Conservation (phyloP, 2,329 filamentous ascomycete genomes). For the Zymoseptoria ardabiliae region DNA sequence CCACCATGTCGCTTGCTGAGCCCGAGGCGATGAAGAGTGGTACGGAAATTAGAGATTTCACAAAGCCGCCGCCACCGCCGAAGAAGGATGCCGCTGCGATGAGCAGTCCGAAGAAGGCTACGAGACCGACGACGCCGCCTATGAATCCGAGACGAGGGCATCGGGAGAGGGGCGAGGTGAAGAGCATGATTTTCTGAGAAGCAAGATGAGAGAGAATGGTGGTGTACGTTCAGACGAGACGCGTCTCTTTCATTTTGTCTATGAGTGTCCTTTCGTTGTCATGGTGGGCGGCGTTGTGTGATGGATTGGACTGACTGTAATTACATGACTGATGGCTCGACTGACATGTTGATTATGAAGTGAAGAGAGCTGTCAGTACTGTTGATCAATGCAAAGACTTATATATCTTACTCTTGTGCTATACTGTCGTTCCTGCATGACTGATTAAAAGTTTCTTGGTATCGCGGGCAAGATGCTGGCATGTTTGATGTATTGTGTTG, state of each 20-base stretch:
- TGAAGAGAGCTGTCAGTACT: background rate
- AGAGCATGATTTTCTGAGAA: slow-evolving; percentile 34
- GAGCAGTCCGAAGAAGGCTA: slow-evolving; percentile 21
- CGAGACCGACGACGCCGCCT: slow-evolving; percentile 18
- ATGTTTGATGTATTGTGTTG: background rate
- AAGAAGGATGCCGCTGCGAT: slow-evolving; percentile 17
- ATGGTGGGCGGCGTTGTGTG: background rate
- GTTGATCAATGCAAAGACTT: background rate
- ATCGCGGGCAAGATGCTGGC: no score
- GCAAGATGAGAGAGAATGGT: background rate
- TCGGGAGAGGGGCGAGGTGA: slow-evolving; percentile 28
- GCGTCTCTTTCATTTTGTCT: background rate
- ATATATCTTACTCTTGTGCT: background rate
- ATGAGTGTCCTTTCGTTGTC: background rate
- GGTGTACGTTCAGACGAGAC: background rate
- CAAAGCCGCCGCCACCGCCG: slow-evolving; percentile 15
- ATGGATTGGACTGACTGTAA: background rate
- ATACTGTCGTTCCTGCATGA: background rate
- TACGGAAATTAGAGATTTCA: slow-evolving; percentile 24
- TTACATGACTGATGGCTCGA: background rate
- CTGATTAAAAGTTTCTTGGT: background rate
- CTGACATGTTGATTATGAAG: background rate
- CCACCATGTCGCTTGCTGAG: slow-evolving; percentile 2
- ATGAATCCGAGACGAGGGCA: slow-evolving; percentile 25
- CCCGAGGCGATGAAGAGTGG: background rate